A percentile compares a stretch with the other conserved stretches of the same genome.
phyloP scores from a whole-genome alignment of 2,329 filamentous ascomycete genomes.

The Curvularia sp. region DNA sequence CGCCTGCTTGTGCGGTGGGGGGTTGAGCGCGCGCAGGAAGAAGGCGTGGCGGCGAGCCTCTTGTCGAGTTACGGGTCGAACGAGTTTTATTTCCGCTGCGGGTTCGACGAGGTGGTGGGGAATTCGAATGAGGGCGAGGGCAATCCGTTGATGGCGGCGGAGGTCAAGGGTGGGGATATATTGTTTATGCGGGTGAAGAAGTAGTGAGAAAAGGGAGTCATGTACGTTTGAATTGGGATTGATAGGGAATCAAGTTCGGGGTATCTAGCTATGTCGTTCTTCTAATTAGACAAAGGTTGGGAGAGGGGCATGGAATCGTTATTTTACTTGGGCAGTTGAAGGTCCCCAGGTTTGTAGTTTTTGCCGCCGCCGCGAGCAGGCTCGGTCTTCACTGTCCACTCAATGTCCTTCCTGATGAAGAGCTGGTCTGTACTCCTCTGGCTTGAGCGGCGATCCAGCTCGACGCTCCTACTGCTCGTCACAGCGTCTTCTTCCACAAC shows the following conservation, averaged over 20 bases:
- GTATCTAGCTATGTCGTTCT: neutral
- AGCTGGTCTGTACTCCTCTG: slow-evolving; percentile 35
- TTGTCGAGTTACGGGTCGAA: slow-evolving; percentile 52
- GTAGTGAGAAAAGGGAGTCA: neutral
- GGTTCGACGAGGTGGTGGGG: slow-evolving; percentile 47
- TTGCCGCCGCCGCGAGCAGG: neutral
- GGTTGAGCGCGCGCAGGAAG: slow-evolving; percentile 47
- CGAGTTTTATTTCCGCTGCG: slow-evolving; percentile 50
- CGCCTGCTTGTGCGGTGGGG: slow-evolving; percentile 55
- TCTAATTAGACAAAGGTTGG: neutral
- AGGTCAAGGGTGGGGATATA: slow-evolving; percentile 42
- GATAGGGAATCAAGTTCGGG: neutral
- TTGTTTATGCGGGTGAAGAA: slow-evolving; percentile 38
- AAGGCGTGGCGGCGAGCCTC: slow-evolving; percentile 52
- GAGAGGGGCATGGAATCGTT: neutral
- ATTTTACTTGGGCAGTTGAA: neutral
- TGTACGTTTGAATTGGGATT: neutral
- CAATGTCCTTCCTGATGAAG: slow-evolving; percentile 33
- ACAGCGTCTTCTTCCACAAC: slow-evolving; percentile 5
- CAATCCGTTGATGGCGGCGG: slow-evolving; percentile 36
- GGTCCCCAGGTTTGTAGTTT: neutral
- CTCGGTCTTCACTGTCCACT: slow-evolving; percentile 28
- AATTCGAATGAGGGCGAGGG: slow-evolving; percentile 43
- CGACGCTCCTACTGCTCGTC: slow-evolving; percentile 1
- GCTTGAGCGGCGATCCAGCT: slow-evolving; percentile 20